Percentiles rank a stretch among this genome's conserved stretches.
Conservation (phyloP, 2,329 filamentous ascomycete species). For the Phialophora tarda region DNA sequence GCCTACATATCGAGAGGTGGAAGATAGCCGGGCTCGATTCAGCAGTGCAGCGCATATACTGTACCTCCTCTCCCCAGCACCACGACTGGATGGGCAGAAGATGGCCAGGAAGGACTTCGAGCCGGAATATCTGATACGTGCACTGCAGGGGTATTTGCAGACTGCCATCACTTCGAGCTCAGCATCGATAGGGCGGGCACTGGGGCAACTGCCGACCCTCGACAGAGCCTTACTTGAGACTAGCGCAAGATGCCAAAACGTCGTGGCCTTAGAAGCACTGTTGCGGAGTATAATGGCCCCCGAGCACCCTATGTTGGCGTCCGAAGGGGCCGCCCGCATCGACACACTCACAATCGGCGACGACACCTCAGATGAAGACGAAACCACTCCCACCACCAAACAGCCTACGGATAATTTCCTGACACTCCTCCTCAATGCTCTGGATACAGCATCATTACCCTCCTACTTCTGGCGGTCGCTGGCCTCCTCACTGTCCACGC, state of each 20-base stretch:
- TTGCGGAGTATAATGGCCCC: slow-evolving; percentile 72
- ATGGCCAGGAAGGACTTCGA: slow-evolving; percentile 60
- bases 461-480: slow-evolving; percentile 94
- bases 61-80: slow-evolving; percentile 77
- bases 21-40: slow-evolving; percentile 76
- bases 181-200: slow-evolving; percentile 72
- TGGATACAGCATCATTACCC: slow-evolving; percentile 85
- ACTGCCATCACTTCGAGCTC: slow-evolving; percentile 79
- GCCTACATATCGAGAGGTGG: slow-evolving; percentile 63
- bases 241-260: slow-evolving; percentile 82
- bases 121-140: slow-evolving; percentile 74
- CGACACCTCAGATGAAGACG: slow-evolving; percentile 22
- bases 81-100: slow-evolving; percentile 44
- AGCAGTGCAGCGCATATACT: slow-evolving; percentile 76
- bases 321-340: slow-evolving; percentile 28
- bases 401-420: slow-evolving; percentile 58
- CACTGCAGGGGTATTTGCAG: slow-evolving; percentile 81
- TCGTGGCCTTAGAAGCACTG: slow-evolving; percentile 83
- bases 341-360: slow-evolving; percentile 26
- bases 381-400: slow-evolving; percentile 14
- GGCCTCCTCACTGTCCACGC: slow-evolving; percentile 74
- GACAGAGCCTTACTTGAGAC: slow-evolving; percentile 83
- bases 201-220: slow-evolving; percentile 79
- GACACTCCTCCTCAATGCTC: slow-evolving; percentile 71
- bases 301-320: slow-evolving; percentile 66